Conservation (phyloP, 768 basidiomycete species). For the Leccinum rimulosum region DNA sequence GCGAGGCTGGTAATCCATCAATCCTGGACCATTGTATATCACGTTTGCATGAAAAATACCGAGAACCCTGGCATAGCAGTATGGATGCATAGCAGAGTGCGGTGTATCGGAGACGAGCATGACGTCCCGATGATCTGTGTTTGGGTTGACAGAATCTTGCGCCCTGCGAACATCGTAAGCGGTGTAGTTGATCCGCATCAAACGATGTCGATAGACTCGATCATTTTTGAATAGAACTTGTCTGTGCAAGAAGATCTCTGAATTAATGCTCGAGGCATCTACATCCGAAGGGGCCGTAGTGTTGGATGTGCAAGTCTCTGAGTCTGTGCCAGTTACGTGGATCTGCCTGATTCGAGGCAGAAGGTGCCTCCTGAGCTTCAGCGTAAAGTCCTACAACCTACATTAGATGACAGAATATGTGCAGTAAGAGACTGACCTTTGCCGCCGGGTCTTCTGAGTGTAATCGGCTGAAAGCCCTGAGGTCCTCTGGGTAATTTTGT, state of each 20-base stretch:
- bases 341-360: background rate
- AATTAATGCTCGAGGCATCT: background rate
- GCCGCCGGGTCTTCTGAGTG: background rate
- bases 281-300: no score
- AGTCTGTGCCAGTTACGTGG: background rate
- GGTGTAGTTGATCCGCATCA: background rate
- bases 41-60: background rate
- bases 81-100: background rate
- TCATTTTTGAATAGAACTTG: background rate
- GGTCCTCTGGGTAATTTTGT: background rate
- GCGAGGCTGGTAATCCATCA: no score
- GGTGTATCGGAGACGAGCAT: background rate
- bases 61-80: background rate
- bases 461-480: no score
- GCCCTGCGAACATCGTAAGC: background rate
- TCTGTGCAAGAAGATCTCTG: background rate
- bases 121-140: background rate
- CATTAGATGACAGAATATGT: background rate
- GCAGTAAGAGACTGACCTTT: background rate
- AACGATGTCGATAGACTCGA: background rate
- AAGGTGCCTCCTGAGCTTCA: background rate
- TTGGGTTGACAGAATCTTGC: background rate
- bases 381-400: background rate
- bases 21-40: no score
- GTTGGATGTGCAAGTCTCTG: background rate